phyloP scores from a whole-genome alignment of 2,329 filamentous ascomycete genomes.

The Ramularia endophylla region DNA sequence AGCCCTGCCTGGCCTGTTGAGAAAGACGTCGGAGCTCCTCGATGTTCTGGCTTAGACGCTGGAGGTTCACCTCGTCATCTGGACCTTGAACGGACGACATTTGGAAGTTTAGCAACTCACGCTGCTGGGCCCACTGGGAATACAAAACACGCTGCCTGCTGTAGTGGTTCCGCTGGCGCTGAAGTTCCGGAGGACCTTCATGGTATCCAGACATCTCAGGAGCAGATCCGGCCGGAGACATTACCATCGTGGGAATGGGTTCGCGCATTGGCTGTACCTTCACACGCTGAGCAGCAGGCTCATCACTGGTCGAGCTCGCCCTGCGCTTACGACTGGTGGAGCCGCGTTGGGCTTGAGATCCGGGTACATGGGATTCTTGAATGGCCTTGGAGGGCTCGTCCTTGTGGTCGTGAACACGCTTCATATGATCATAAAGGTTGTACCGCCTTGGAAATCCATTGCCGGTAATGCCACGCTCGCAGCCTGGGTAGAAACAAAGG shows the following conservation, averaged over 20 bases:
- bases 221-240: constrained; percentile 1
- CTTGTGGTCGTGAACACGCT: constrained; percentile 71
- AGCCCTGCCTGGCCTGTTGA: constrained; percentile 23
- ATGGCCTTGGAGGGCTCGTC: constrained; percentile 16
- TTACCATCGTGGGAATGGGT: constrained; percentile 8
- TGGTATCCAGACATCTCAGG: neutral
- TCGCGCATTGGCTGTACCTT: constrained; percentile 10
- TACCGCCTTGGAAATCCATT: constrained; percentile 92
- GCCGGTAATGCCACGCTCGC: constrained; percentile 72
- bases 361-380: constrained; percentile 5
- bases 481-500: constrained; percentile 80
- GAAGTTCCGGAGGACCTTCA: neutral
- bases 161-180: constrained; percentile 1
- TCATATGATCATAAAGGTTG: constrained; percentile 97
- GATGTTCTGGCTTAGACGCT: constrained; percentile 22
- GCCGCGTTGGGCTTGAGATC: constrained; percentile 15
- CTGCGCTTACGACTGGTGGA: constrained; percentile 25
- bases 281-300: constrained; percentile 14
- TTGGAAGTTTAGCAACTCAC: constrained; percentile 20
- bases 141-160: constrained; percentile 15
- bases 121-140: constrained; percentile 24
- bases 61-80: constrained; percentile 21
- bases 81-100: constrained; percentile 22
- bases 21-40: constrained; percentile 23
- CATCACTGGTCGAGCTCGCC: constrained; percentile 15